Base-by-base conservation (phyloP, 495 filamentous ascomycete genomes). In the Parathielavia appendiculata region DNA sequence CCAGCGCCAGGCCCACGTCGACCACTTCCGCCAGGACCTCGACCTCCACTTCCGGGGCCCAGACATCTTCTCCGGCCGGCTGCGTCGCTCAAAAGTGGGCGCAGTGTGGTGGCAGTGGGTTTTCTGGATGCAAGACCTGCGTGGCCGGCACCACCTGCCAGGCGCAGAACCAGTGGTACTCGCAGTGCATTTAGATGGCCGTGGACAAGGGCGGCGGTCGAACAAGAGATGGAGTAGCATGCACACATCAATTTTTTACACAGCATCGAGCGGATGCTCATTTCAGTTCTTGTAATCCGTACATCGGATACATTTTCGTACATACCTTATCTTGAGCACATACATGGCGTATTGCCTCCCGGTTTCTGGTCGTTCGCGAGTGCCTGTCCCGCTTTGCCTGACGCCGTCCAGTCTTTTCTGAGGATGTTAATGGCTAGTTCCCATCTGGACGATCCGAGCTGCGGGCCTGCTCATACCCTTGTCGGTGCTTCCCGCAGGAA, bases 61-160 rank as follows among this genome's bases (percentile, higher is more conserved):
- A 14, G 14, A 17, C 19, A 1, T n/a, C 39, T 2, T 0, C 50
- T 17, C 5, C 17, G 16, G 44, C 30, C 49, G 20, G 54, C 9
- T 72, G 73, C 22, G 59, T 48, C 2, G 56, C 67, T 35, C n/a
- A 63, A 14, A 61, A 75, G 59, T 80, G 71, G 56, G 69, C 64
- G 4, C 76, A 79, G 63, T 80, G 77, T 57, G 77, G 75, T 26
- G 76, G 77, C 8, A 68, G 47, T 46, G 71, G 67, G 8, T 78
- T 66, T 56, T 69, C 58, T 9, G 75, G 74, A 22, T 76, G 73
- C 55, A 72, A 68, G 0, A 57, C 45, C 9, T 78, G 75, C 50
- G 71, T 62, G 1, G 12, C 65, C 2, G 71, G 71, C 14, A 57
- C 65, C 16, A 71, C 69, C 0, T 76, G 74, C 71, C 68, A 58